Conservation (phyloP, 768 basidiomycete genomes). For the Amanita polypyramis region DNA sequence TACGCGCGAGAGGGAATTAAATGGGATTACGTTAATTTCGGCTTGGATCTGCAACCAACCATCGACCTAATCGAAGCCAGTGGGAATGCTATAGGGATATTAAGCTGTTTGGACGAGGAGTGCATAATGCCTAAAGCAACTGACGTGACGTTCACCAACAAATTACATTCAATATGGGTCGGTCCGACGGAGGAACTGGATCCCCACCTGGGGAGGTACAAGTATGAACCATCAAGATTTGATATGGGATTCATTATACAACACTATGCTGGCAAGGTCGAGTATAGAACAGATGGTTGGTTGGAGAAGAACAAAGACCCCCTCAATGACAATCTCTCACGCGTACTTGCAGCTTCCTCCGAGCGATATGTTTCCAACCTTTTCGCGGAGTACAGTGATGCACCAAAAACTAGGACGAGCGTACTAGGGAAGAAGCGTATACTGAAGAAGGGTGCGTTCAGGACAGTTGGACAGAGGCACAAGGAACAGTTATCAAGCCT, state of each 20-base stretch:
- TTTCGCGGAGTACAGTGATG: slow-evolving; percentile 73
- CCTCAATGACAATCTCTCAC: slow-evolving; percentile 89
- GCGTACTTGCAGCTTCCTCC: slow-evolving; percentile 73
- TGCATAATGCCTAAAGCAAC: slow-evolving; percentile 99
- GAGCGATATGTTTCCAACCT: slow-evolving; percentile 75
- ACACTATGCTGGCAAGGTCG: slow-evolving; percentile 95
- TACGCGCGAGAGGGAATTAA: slow-evolving; percentile 93
- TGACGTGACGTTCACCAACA: slow-evolving; percentile 90
- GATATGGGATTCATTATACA: slow-evolving; percentile 91
- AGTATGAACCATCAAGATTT: slow-evolving; percentile 82
- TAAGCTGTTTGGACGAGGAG: slow-evolving; percentile 92
- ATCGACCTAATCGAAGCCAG: slow-evolving; percentile 95
- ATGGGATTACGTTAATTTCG: slow-evolving; percentile 98
- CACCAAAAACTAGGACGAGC: slow-evolving; percentile 26
- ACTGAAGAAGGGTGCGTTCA: slow-evolving; percentile 92
- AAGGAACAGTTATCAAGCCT: slow-evolving; percentile 90
- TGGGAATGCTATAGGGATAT: slow-evolving; percentile 73
- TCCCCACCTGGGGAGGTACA: slow-evolving; percentile 65
- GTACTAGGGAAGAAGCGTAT: slow-evolving; percentile 56
- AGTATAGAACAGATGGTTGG: slow-evolving; percentile 95
- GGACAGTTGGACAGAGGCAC: slow-evolving; percentile 91
- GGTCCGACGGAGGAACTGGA: slow-evolving; percentile 36
- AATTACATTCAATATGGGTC: slow-evolving; percentile 75
- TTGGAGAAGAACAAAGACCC: slow-evolving; percentile 99
- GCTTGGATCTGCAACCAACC: slow-evolving; percentile 93